Evolutionary conservation across 441 rosid genomes (phyloP), one percentile per base, ranked within the genome.

Genomic region (Erysimum pusillum): DNA sequence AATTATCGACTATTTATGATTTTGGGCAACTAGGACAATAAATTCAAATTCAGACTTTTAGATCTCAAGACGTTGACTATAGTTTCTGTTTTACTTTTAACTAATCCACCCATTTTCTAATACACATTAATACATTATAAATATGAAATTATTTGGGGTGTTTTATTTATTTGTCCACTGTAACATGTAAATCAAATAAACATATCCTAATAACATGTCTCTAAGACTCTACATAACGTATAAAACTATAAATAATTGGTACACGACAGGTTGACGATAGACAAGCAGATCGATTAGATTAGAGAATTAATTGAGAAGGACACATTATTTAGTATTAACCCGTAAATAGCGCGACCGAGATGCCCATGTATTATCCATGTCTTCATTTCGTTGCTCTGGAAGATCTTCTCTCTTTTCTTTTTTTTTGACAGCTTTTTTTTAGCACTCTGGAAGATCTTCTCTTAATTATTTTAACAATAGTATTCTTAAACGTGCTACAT

Each of bases 11-110:
- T 39, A 41, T 9, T 56, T n/a, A 57, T 62, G 41, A 35, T 17
- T 38, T 53, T 22, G 25, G 25, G 25, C 25, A 54, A 61, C 32
- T 49, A 61, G 34, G 5, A 59, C 59, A 62, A 42, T 61, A 10
- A 76, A 57, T 38, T 38, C 36, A 39, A 36, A 58, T 39, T 59
- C 74, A 49, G 36, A 3, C 15, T 44, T 64, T 25, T 54, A 13
- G 49, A 68, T 68, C 74, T 60, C 62, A 67, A 68, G 68, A 75
- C 12, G 44, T 49, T 58, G 71, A 38, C 67, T 45, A 32, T 34
- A 14, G 18, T 38, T 54, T 15, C 4, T 17, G 5, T n/a, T n/a
- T n/a, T n/a, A n/a, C n/a, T 8, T 53, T 74, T 57, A 10, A 48
- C 31, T 3, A 44, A 56, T n/a, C 12, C 17, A 36, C 28, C 7